Evolutionary conservation across 2,329 filamentous ascomycete genomes (phyloP).

Genomic region (Colletotrichum orbiculare): DNA sequence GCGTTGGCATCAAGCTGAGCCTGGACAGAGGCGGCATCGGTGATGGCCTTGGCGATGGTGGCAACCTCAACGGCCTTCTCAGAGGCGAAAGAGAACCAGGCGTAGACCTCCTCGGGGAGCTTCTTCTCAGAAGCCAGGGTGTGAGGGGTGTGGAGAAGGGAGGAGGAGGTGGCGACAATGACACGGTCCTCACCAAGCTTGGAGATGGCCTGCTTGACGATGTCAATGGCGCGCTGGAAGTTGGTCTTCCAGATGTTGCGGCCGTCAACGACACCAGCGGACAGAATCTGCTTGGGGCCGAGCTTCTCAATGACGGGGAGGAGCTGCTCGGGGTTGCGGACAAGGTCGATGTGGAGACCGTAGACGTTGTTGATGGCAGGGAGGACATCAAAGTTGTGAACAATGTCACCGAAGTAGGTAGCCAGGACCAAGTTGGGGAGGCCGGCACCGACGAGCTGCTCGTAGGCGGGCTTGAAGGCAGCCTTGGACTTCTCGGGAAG

Average conservation of each 20-base stretch:
- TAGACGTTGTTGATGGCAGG: constrained; percentile 70
- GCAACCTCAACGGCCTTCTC: constrained; percentile 95
- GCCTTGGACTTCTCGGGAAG: constrained; percentile 90
- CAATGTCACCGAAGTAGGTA: constrained; percentile 99
- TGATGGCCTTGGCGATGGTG: constrained; percentile 96
- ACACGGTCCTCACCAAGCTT: constrained; percentile 97
- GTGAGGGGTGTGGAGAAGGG: constrained; percentile 98
- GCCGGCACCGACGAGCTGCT: constrained; percentile 83
- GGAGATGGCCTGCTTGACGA: constrained; percentile 88
- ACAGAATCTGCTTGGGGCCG: constrained; percentile 89
- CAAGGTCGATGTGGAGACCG: constrained; percentile 93
- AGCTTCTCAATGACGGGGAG: constrained; percentile 85
- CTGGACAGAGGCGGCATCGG: constrained; percentile 86
- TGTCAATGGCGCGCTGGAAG: constrained; percentile 94
- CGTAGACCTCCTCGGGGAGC: constrained; percentile 72
- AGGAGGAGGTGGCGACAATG: constrained; percentile 95
- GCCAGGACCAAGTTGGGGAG: constrained; percentile 90
- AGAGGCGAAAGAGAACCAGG: constrained; percentile 98
- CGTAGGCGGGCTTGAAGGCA: constrained; percentile 97
- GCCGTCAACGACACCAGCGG: constrained; percentile 95
- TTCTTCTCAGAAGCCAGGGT: constrained; percentile 99
- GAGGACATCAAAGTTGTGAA: constrained; percentile 96
- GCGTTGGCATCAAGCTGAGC: constrained; percentile 96
- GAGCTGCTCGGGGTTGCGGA: constrained; percentile 98
- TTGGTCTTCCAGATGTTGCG: constrained; percentile 99